Base-by-base conservation (phyloP, 805 yeast species). In the Teunomyces atbi region DNA sequence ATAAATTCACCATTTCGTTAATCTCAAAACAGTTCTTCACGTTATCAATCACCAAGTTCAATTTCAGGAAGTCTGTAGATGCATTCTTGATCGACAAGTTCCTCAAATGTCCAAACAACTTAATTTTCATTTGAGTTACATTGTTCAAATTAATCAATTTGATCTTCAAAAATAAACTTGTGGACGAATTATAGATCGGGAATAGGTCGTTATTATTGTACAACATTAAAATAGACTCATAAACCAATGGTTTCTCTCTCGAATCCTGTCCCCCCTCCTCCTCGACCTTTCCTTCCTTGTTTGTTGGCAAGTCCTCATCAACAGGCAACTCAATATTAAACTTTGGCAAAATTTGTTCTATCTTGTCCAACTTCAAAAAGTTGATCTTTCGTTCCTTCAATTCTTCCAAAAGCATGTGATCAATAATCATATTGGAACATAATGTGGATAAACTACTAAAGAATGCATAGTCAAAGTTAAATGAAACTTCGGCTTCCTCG, bases 401-500 rank as follows among this genome's bases (percentile, higher is more conserved):
- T 50, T 79, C 84, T 51, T 76, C 79, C n/a, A 76, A 62, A 6
- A 79, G 68, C 67, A 79, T 65, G 50, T 79, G 79, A 45, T 78
- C 76, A 40, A 78, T 67, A 41, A 79, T 66, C 61, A 68, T 66
- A 20, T 77, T 76, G 1, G 80, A 74, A 27, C 82, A 69, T 4
- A 65, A 46, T 15, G 69, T 70, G 0, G 78, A 66, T 26, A 79
- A 59, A 7, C 64, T 62, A 28, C 64, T 55, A 50, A 77, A 68
- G 48, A 70, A 71, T 13, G 56, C 55, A 49, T 68, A 71, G 45
- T 60, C 58, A 16, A 61, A 50, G 16, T 11, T 42, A 37, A 7
- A 35, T 16, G 36, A 43, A 18, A 33, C 42, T 20, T 41, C 41
- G 7, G 19, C 35, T 16, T 42, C 49, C 3, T 36, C 45, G 10